phyloP scores from a whole-genome alignment of 2,329 filamentous ascomycete species.

The Paracorniculantispora psalliotae region DNA sequence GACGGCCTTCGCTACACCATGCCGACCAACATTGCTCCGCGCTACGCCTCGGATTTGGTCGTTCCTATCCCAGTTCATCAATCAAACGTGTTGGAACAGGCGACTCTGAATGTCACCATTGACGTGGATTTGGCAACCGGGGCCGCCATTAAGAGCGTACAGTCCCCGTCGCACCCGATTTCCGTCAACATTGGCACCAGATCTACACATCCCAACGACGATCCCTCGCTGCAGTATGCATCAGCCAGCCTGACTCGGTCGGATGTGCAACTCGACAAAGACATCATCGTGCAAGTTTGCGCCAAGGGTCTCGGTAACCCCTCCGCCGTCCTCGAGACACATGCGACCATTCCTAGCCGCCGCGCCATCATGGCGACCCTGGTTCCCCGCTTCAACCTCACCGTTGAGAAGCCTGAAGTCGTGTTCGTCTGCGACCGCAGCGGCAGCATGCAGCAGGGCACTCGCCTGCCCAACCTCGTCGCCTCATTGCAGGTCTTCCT shows the following conservation, averaged over 20 bases:
- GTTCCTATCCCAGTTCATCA: background rate
- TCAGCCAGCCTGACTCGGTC: conserved; percentile 55
- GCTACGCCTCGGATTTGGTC: conserved; percentile 47
- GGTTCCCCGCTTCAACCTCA: conserved; percentile 64
- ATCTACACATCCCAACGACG: conserved; percentile 32
- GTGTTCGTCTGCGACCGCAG: conserved; percentile 70
- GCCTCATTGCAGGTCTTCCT: conserved; percentile 58
- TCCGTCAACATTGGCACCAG: conserved; percentile 58
- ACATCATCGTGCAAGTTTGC: conserved; percentile 63
- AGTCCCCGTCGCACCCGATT: conserved; percentile 65
- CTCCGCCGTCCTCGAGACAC: conserved; percentile 60
- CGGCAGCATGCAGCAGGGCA: conserved; percentile 52
- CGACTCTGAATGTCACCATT: conserved; percentile 24
- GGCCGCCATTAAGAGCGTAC: conserved; percentile 54
- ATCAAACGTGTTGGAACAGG: background rate
- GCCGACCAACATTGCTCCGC: conserved; percentile 60
- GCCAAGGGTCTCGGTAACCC: conserved; percentile 57
- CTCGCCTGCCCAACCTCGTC: conserved; percentile 48
- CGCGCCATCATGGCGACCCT: conserved; percentile 66
- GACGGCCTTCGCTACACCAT: conserved; percentile 67
- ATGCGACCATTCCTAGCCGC: conserved; percentile 56
- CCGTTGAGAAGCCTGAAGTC: conserved; percentile 52
- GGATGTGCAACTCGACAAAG: conserved; percentile 50
- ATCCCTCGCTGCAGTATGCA: conserved; percentile 53
- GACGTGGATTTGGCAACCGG: conserved; percentile 44